These are phyloP conservation scores for Echium plantagineum DNA, from an alignment of 257 asterid species.

Conservation along the genomic window DNA sequence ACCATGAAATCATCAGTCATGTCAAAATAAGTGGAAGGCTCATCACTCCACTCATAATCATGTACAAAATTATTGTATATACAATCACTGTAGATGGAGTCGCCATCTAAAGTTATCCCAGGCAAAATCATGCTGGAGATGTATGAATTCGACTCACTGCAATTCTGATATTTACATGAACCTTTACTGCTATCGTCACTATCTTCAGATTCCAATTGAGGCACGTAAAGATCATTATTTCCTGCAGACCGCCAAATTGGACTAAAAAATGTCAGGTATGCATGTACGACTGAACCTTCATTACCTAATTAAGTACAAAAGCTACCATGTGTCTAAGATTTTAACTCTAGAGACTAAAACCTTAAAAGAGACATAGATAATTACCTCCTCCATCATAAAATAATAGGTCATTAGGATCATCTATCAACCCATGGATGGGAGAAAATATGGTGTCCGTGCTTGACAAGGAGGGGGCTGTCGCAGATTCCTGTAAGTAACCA, in stretches of 20 bases:
- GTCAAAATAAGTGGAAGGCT: constrained; percentile 44
- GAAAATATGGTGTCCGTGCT: constrained; percentile 70
- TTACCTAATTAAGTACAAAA: background rate
- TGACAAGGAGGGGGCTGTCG: constrained; percentile 36
- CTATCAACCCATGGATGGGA: constrained; percentile 57
- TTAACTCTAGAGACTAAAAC: constrained; percentile 6
- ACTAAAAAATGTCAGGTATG: background rate
- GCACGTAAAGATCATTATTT: constrained; percentile 44
- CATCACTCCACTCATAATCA: constrained; percentile 52
- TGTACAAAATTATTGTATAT: constrained; percentile 34
- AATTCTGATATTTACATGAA: constrained; percentile 43
- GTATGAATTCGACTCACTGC: constrained; percentile 59
- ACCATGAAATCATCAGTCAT: constrained; percentile 49
- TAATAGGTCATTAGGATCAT: constrained; percentile 19
- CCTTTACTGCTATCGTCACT: constrained; percentile 67
- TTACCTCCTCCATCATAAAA: constrained; percentile 40
- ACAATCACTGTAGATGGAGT: constrained; percentile 32
- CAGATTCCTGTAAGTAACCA: constrained; percentile 37
- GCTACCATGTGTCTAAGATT: background rate
- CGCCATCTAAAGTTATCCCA: constrained; percentile 38
- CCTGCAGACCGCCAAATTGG: constrained; percentile 27
- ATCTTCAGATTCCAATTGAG: constrained; percentile 66
- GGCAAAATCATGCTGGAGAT: constrained; percentile 71
- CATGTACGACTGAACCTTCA: background rate
- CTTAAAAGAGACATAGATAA: constrained; percentile 2